A percentile compares a stretch with the other conserved stretches of the same genome.
Conservation (phyloP, 805 yeast genomes). For the Wickerhamomyces subpelliculosus region DNA sequence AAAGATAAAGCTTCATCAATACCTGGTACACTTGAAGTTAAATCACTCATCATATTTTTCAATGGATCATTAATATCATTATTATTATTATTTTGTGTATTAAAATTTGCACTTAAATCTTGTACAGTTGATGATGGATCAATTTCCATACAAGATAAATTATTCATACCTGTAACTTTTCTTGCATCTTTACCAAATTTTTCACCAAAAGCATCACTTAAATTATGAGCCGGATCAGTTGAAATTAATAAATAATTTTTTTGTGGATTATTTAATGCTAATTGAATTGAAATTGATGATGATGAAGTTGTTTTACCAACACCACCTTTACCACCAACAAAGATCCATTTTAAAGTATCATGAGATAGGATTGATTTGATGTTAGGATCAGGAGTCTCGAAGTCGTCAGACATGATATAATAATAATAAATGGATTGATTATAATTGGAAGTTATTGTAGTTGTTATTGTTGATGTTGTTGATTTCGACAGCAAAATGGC, state of each 20-base stretch:
- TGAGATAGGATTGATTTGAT: conserved; percentile 63
- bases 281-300: conserved; percentile 88
- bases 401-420: conserved; percentile 19
- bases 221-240: conserved; percentile 97
- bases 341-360: conserved; percentile 82
- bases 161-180: conserved; percentile 80
- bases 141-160: conserved; percentile 96
- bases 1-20: conserved; percentile 97
- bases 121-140: conserved; percentile 93
- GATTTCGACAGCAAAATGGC: too few species aligned
- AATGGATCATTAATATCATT: too few species aligned
- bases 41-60: conserved; percentile 73
- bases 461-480: background rate
- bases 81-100: conserved; percentile 30
- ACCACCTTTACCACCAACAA: conserved; percentile 99
- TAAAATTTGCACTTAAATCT: conserved; percentile 60
- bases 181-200: conserved; percentile 97
- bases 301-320: conserved; percentile 99
- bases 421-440: too few species aligned
- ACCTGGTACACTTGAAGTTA: conserved; percentile 96
- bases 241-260: conserved; percentile 86
- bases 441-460: too few species aligned
- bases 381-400: conserved; percentile 48
- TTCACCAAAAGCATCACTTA: conserved; percentile 97
- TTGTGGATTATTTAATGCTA: conserved; percentile 73